Evolutionary conservation across 1,139 yeast species (phyloP), one percentile per base, ranked within the genome.

Genomic region (Candida pseudoviswanathii): DNA sequence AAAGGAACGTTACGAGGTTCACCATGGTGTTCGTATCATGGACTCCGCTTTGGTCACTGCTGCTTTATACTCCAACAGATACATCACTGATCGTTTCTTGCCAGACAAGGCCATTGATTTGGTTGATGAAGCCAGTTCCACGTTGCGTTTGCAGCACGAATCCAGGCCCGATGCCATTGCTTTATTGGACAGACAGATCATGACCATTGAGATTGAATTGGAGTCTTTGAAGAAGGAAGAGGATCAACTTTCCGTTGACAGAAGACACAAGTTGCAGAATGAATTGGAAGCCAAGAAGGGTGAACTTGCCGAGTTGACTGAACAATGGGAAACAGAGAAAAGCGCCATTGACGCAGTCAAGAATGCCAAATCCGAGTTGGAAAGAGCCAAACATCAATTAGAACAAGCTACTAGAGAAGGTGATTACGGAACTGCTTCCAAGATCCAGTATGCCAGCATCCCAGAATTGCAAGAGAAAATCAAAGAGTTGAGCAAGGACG

Each of bases 21-120:
- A 94, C 63, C 99, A 94, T 63, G 99, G 99, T 68, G 99, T 94
- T n/a, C 81, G 97, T 56, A 90, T 94, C 51, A 81, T 95, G 4
- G 99, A 94, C 65, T 81, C 92, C 40, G 97, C 99, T 0, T 76
- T 94, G 51, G 98, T 94, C 1, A 88, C 97, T 0, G 97, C 98
- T 8, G 97, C 97, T 0, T 84, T 89, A 4, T 84, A 92, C 62
- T 86, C 96, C 31, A 89, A 90, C 62, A 78, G 99, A 55, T 94
- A 94, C 65, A 89, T 94, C 49, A 89, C 96, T 5, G 98, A 94
- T 65, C 72, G 98, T 49, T 90, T 84, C 61, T 74, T 94, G 43
- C 99, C 99, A 0, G 99, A 94, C 65, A 94, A 94, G 70, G 97
- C 97, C 8, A 91, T 94, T 58, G 98, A 94, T 68, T 78, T 94